Evolutionary conservation across 305 asterid genomes (phyloP), one percentile per base, ranked within the genome.

Genomic region (Solanum hybrid): DNA sequence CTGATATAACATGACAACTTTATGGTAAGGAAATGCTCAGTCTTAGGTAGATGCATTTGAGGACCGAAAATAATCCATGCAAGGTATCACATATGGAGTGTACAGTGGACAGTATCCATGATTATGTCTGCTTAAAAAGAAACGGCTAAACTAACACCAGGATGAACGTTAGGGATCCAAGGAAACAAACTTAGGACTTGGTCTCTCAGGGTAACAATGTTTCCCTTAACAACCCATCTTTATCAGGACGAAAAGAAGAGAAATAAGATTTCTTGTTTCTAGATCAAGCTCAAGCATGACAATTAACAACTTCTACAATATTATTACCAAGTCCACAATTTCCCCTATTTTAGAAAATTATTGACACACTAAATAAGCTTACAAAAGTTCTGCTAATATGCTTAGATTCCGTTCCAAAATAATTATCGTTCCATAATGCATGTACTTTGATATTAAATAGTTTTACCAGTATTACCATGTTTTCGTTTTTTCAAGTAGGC

Each of bases 1-100:
- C 99, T 98, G 96, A 5, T 96, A 96, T 46, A 24, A 92, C 92
- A 86, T 95, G 31, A 32, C 76, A 56, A 20, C 71, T 84, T 16
- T 51, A 84, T 11, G 40, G 29, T 84, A 56, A 84, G 73, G 29
- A 84, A 84, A 84, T 82, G 73, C n/a, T 84, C 86, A 4, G 29
- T 6, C 27, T 10, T 29, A 46, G 12, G 24, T 29, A 81, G 38
- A 46, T 46, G 73, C 72, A 14, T 81, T 14, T 81, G 34, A 81
- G 37, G 20, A 46, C 26, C 12, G 38, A 82, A 82, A 46, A 42
- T 10, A 82, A 46, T 46, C 38, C 36, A 27, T 27, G 87, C 38
- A 29, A 40, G 13, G 12, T 29, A 4, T 10, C 20, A 46, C 40
- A 46, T 4, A 82, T 46, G 29, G 87, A 17, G 56, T 1, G 29